A percentile compares a stretch with the other conserved stretches of the same genome.
Conservation (phyloP, 176 grass and related monocot genomes). For the Phoenix roebelenii region DNA sequence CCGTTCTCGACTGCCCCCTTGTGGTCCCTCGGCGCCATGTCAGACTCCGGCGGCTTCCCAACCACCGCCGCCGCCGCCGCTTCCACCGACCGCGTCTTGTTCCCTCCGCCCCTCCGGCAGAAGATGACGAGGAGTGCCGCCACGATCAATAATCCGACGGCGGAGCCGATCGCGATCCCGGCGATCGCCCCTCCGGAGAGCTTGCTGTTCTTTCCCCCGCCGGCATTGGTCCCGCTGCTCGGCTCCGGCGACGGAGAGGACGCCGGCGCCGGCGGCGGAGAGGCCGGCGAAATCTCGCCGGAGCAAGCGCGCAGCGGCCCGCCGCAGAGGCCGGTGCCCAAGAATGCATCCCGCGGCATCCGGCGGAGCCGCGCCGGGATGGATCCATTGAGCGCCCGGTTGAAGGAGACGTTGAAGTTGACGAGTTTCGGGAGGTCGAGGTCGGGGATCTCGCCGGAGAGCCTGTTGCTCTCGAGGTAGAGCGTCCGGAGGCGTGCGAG, state of each 20-base stretch:
- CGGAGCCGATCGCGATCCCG: not conserved
- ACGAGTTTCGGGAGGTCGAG: slow-evolving; percentile 26
- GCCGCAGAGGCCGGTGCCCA: slow-evolving; percentile 62
- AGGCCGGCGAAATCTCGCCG: not conserved
- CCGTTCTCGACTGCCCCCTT: not conserved
- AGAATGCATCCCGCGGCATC: slow-evolving; percentile 39
- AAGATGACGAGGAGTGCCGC: not conserved
- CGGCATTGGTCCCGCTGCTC: not conserved
- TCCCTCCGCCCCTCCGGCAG: not conserved
- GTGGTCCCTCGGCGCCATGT: not conserved
- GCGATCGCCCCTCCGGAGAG: slow-evolving; percentile 1
- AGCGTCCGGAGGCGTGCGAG: slow-evolving; percentile 35
- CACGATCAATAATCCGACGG: not conserved
- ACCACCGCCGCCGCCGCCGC: not conserved
- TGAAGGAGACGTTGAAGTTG: slow-evolving; percentile 60
- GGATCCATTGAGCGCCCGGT: slow-evolving; percentile 44
- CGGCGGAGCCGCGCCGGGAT: slow-evolving; percentile 31
- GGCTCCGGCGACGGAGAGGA: no score
- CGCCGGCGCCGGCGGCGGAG: slow-evolving; percentile 18
- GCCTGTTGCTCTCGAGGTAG: slow-evolving; percentile 45
- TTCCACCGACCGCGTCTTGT: not conserved
- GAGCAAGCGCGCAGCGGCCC: slow-evolving; percentile 44
- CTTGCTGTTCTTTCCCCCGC: not conserved
- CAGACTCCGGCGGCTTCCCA: not conserved
- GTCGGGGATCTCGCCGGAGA: slow-evolving; percentile 40